Percentiles rank a stretch among this genome's conserved stretches.
Conservation (phyloP, 1,284 basidiomycete genomes). For the Austroboletus sp. region DNA sequence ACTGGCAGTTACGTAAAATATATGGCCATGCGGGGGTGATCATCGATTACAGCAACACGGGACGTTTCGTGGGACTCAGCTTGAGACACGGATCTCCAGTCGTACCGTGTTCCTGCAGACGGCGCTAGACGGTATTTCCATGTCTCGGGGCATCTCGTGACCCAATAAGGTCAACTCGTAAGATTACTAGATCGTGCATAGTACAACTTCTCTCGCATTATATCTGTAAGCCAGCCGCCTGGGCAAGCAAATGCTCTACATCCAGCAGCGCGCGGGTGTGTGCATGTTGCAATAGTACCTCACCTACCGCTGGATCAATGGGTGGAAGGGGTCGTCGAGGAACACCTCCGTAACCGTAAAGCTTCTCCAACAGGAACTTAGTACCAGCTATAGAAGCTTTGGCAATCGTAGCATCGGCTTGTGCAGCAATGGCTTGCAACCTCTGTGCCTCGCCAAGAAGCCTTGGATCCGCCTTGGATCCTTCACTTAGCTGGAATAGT, state of each 20-base stretch:
- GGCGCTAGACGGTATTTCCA: background rate
- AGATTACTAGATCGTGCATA: background rate
- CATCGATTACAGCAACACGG: slow-evolving; percentile 6
- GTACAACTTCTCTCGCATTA: background rate
- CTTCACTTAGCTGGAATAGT: slow-evolving; percentile 58
- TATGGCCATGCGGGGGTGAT: background rate
- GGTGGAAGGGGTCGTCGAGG: slow-evolving; percentile 71
- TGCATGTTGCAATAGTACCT: slow-evolving; percentile 61
- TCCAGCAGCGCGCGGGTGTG: slow-evolving; percentile 61
- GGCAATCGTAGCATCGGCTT: slow-evolving; percentile 74
- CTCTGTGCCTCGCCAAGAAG: slow-evolving; percentile 64
- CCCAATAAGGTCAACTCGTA: background rate
- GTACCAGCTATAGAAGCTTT: slow-evolving; percentile 77
- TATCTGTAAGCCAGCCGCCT: background rate
- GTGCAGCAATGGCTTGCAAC: slow-evolving; percentile 73
- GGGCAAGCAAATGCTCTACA: slow-evolving; percentile 55
- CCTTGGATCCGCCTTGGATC: slow-evolving; percentile 47
- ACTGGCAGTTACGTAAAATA: slow-evolving; percentile 25
- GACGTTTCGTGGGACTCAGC: slow-evolving; percentile 8
- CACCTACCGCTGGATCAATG: slow-evolving; percentile 48
- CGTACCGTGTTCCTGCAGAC: slow-evolving; percentile 1
- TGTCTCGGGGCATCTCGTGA: slow-evolving; percentile 4
- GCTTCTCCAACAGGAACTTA: slow-evolving; percentile 68
- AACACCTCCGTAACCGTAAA: slow-evolving; percentile 71
- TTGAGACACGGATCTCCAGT: background rate